These are phyloP conservation scores for Nothophoma quercina DNA, from an alignment of 2,329 filamentous ascomycete species.

Conservation along the genomic window DNA sequence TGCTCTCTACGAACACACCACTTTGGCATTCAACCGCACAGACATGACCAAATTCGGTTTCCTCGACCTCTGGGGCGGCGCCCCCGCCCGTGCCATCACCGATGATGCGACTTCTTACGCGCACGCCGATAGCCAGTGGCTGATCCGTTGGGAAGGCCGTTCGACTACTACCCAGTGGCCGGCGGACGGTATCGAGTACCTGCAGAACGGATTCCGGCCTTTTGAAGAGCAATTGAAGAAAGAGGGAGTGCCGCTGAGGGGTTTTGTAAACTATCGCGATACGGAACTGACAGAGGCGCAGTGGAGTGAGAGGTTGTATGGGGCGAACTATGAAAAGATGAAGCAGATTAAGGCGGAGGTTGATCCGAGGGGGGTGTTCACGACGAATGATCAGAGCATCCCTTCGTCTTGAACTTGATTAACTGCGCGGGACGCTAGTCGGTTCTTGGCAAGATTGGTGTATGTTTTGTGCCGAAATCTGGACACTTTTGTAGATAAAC, in stretches of 20 bases:
- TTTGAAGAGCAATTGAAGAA: constrained; percentile 23
- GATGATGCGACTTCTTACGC: constrained; percentile 16
- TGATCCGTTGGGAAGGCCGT: constrained; percentile 23
- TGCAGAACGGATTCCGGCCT: constrained; percentile 22
- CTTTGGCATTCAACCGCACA: constrained; percentile 22
- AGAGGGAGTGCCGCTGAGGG: constrained; percentile 15
- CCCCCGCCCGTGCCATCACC: constrained; percentile 5
- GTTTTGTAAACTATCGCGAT: constrained; percentile 29
- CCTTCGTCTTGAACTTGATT: constrained; percentile 9
- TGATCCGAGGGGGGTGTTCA: constrained; percentile 23
- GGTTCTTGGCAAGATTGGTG: no score
- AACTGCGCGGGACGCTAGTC: no score
- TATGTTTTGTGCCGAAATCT: no score
- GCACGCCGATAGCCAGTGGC: constrained; percentile 23
- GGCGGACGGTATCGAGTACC: constrained; percentile 19
- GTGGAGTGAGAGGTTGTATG: constrained; percentile 29
- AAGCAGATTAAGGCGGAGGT: constrained; percentile 23
- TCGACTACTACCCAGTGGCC: constrained; percentile 16
- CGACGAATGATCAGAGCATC: constrained; percentile 24
- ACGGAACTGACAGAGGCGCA: constrained; percentile 21
- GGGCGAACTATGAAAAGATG: constrained; percentile 25
- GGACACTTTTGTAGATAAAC: no score
- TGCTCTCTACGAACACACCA: constrained; percentile 20
- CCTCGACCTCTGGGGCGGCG: constrained; percentile 25
- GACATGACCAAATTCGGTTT: constrained; percentile 24